Evolutionary conservation across 441 rosid species (phyloP), one percentile per base, ranked within the genome.

Genomic region (Omphalea diandra): DNA sequence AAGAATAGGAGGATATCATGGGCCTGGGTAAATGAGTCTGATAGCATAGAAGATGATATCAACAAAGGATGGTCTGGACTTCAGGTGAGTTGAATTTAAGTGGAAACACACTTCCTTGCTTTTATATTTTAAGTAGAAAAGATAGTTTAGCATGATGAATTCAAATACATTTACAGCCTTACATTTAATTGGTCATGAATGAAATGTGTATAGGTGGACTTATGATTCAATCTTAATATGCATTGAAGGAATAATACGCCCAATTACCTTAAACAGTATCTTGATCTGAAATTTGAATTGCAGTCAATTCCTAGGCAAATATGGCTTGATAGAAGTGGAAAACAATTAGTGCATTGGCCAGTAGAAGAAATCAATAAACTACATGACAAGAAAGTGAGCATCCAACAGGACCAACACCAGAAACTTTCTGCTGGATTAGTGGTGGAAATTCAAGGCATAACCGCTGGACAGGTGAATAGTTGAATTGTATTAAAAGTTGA

Each of bases 11-110:
- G 97, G 73, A 80, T 90, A 46, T 53, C 85, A 7, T 90, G 89
- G 91, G 88, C 94, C 14, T 90, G 90, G 92, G 78, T 81, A 36
- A 84, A 87, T 35, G 97, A 90, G 75, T 85, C 94, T 15, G 97
- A 90, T 41, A 76, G 82, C 1, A 81, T 65, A 66, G 56, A 60
- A 14, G 86, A 83, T 75, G 89, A 87, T 76, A 63, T 84, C 26
- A 50, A 67, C 1, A 90, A 90, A 61, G 97, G 93, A 9, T 90
- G 97, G 97, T 84, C 97, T 50, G 87, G 93, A 5, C 65, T 90
- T 79, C 94, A 90, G 89, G 96, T 88, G 72, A 35, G 8, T 18
- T 24, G 53, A 70, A 41, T 20, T 49, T 40, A 53, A 57, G 5
- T 67, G 32, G 44, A 67, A 57, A 35, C 9, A 20, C 56, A n/a